Conservation (phyloP, 805 yeast species). For the Metschnikowia orientalis region DNA sequence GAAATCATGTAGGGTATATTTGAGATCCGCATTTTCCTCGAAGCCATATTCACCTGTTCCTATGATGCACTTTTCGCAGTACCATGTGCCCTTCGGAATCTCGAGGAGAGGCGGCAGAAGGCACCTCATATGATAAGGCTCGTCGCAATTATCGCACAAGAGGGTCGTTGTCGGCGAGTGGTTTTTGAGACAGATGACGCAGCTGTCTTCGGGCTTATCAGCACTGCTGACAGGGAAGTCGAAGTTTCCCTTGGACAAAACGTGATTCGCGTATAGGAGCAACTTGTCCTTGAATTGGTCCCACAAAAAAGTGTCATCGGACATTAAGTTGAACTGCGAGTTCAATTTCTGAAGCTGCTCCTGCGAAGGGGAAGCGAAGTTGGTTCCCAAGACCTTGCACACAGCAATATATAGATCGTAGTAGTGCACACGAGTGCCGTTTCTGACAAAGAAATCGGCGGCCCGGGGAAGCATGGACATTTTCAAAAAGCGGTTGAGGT, state of each 20-base stretch:
- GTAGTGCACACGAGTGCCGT: slow-evolving; percentile 23
- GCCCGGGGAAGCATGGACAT: slow-evolving; percentile 36
- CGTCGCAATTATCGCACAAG: slow-evolving; percentile 72
- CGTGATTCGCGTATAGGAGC: slow-evolving; percentile 30
- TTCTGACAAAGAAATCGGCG: slow-evolving; percentile 19
- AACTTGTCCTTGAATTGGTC: slow-evolving; percentile 24
- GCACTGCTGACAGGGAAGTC: slow-evolving; percentile 33
- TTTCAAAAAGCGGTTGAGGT: slow-evolving; percentile 52
- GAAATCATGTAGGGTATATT: slow-evolving; percentile 59
- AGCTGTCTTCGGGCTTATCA: slow-evolving; percentile 25
- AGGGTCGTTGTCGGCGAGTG: slow-evolving; percentile 46
- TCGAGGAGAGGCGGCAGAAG: slow-evolving; percentile 50
- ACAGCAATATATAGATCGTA: slow-evolving; percentile 39
- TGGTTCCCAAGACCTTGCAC: slow-evolving; percentile 16
- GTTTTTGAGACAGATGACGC: slow-evolving; percentile 46
- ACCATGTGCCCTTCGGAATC: slow-evolving; percentile 66
- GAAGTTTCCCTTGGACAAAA: slow-evolving; percentile 23
- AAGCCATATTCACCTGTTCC: slow-evolving; percentile 90
- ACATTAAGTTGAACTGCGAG: slow-evolving; percentile 20
- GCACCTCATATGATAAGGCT: slow-evolving; percentile 64
- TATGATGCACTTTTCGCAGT: slow-evolving; percentile 75
- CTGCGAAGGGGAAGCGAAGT: slow-evolving; percentile 5
- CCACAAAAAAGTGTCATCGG: slow-evolving; percentile 16
- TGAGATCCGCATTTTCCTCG: slow-evolving; percentile 54
- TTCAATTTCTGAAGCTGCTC: slow-evolving; percentile 25